Conservation (phyloP, 2,329 filamentous ascomycete species). For the Aureobasidium sp. region DNA sequence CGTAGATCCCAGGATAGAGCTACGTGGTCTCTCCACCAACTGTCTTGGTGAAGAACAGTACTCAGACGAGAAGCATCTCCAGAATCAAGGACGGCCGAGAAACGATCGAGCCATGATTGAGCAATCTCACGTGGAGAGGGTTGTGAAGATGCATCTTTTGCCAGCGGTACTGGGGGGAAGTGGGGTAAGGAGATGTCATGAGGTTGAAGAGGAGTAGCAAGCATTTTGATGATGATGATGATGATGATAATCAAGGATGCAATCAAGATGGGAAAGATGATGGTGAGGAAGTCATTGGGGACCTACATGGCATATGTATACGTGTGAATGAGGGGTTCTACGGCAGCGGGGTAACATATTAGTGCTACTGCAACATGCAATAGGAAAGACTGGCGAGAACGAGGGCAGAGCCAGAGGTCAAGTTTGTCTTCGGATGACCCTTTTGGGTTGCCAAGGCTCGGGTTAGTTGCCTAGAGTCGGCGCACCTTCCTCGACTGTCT, state of each 20-base stretch:
- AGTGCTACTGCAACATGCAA: background rate
- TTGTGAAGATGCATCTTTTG: background rate
- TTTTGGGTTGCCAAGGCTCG: slow-evolving; percentile 15
- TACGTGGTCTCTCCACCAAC: slow-evolving; percentile 67
- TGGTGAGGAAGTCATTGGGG: background rate
- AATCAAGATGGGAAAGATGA: background rate
- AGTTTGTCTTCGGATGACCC: slow-evolving; percentile 5
- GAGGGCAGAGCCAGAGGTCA: background rate
- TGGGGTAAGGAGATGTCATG: slow-evolving; percentile 5
- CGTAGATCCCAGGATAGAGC: slow-evolving; percentile 63
- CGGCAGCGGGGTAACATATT: slow-evolving; percentile 2
- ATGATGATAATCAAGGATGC: background rate
- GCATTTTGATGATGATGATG: slow-evolving; percentile 3
- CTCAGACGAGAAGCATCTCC: slow-evolving; percentile 26
- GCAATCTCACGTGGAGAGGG: slow-evolving; percentile 29
- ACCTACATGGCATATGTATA: slow-evolving; percentile 15
- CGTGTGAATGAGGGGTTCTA: background rate
- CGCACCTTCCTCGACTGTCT: slow-evolving; percentile 3
- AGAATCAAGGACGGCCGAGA: slow-evolving; percentile 29
- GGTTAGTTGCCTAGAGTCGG: background rate
- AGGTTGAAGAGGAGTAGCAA: slow-evolving; percentile 4
- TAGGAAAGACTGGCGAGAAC: slow-evolving; percentile 12
- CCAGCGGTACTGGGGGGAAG: background rate
- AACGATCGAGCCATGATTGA: slow-evolving; percentile 34
- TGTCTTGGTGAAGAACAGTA: slow-evolving; percentile 48